A percentile compares a stretch with the other conserved stretches of the same genome.
These are phyloP conservation scores for Vigna nakashimae DNA, from an alignment of 306 rosid species.

Conservation along the genomic window DNA sequence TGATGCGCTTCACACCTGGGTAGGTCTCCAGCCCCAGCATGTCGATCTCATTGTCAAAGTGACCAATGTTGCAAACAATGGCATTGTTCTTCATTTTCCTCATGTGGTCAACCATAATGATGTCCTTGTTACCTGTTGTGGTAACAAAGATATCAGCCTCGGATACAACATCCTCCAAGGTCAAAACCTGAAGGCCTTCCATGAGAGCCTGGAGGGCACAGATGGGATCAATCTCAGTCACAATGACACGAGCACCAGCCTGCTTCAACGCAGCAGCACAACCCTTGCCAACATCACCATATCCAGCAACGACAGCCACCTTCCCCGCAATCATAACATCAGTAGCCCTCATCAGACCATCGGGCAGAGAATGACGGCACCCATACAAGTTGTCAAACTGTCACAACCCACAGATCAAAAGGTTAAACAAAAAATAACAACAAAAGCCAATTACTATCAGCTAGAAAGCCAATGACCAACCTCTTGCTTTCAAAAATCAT, in stretches of 20 bases:
- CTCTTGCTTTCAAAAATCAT: not conserved
- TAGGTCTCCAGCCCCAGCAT: slow-evolving; percentile 74
- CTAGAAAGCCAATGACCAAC: slow-evolving; percentile 10
- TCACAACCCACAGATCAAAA: slow-evolving; percentile 10
- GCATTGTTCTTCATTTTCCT: slow-evolving; percentile 99
- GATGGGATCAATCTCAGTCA: slow-evolving; percentile 96
- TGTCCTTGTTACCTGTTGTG: slow-evolving; percentile 99
- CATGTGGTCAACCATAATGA: slow-evolving; percentile 88
- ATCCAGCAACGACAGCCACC: slow-evolving; percentile 85
- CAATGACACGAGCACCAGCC: slow-evolving; percentile 96
- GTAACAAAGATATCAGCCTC: slow-evolving; percentile 93
- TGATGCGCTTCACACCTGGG: slow-evolving; percentile 92
- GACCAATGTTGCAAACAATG: slow-evolving; percentile 96
- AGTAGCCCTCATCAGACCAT: slow-evolving; percentile 97
- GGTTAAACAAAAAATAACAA: not conserved
- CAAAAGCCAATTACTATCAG: slow-evolving; percentile 16
- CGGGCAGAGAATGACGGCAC: slow-evolving; percentile 99
- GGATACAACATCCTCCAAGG: slow-evolving; percentile 72
- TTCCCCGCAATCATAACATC: slow-evolving; percentile 99
- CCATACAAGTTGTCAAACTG: slow-evolving; percentile 99
- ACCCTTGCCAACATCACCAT: slow-evolving; percentile 99
- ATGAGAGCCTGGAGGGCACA: slow-evolving; percentile 98
- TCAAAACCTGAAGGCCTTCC: slow-evolving; percentile 88
- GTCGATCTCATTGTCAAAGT: slow-evolving; percentile 96
- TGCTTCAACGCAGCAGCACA: slow-evolving; percentile 97